Base-by-base conservation (phyloP, 352 stramenopile genomes). In the Blastocystis sp. region DNA sequence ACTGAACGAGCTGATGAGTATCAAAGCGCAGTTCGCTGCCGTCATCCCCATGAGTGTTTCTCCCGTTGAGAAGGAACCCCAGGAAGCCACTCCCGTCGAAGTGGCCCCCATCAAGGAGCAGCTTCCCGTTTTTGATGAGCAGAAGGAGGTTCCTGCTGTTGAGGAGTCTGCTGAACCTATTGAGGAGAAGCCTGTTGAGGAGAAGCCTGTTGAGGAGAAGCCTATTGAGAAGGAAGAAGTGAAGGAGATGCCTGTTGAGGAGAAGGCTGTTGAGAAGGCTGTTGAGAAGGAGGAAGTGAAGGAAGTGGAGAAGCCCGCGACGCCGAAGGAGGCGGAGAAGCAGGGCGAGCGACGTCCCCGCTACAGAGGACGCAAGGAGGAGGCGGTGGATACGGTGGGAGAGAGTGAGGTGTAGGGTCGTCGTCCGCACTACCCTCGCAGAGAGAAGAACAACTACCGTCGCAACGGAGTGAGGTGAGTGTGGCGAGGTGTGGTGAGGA, bases 1-100 rank as follows among this genome's bases (percentile, higher is more conserved):
- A 43, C 70, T 81, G 11, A 81, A 81, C 3, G 70, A 81, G 61
- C n/a, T 81, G 1, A 63, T 38, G 40, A n/a, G 9, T 9, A 65
- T 81, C 70, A 64, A 81, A 24, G 21, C 52, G 7, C 48, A 81
- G 48, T 66, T 66, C n/a, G 17, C 7, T 57, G 48, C 48, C 28
- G 28, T 34, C 28, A 34, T 34, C 28, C 28, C 28, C 28, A 34
- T 34, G 28, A 34, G 7, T 40, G n/a, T 40, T 10, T n/a, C 28
- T 10, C 61, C 61, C 40, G 14, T 66, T 66, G 4, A 40, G 11
- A 34, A 66, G 61, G 61, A 66, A 0, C 10, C 61, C 28, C 61
- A 66, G 11, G 61, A 66, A 14, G 61, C 28, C n/a, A 66, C 28
- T 40, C 61, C 28, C 7, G 61, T 71, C 10, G 64, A 71, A 71